phyloP scores from a whole-genome alignment of 805 yeast genomes.

The Kluyveromyces aestuarii region DNA sequence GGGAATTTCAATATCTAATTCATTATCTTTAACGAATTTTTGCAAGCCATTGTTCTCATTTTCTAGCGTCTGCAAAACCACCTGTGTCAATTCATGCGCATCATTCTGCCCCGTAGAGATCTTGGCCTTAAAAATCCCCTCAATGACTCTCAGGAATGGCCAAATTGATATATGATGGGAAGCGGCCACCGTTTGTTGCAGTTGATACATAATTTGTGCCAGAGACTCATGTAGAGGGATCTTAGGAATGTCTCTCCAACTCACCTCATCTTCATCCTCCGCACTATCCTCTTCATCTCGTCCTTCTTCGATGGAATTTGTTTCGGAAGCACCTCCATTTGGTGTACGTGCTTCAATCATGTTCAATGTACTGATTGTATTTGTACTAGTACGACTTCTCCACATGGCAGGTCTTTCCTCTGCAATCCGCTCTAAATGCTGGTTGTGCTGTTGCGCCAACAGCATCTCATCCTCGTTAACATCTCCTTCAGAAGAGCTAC shows the following conservation, averaged over 20 bases:
- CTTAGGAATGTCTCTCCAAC: slow-evolving; percentile 26
- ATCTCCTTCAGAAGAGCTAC: not conserved
- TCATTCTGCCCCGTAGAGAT: slow-evolving; percentile 84
- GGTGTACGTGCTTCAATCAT: not conserved
- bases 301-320: not conserved
- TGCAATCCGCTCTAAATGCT: not conserved
- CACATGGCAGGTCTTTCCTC: not conserved
- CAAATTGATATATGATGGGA: slow-evolving; percentile 60
- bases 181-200: slow-evolving; percentile 53
- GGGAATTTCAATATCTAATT: slow-evolving; percentile 33
- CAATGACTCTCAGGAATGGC: slow-evolving; percentile 69
- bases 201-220: slow-evolving; percentile 40
- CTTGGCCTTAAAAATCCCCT: slow-evolving; percentile 58
- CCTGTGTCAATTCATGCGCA: slow-evolving; percentile 85
- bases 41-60: slow-evolving; percentile 45
- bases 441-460: not conserved
- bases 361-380: not conserved
- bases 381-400: slow-evolving; percentile 1
- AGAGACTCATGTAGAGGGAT: slow-evolving; percentile 51
- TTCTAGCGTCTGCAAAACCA: slow-evolving; percentile 69
- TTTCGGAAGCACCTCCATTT: not conserved
- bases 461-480: not conserved
- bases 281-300: not conserved
- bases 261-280: slow-evolving; percentile 5
- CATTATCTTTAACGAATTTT: slow-evolving; percentile 21